These are phyloP conservation scores for Annulohypoxylon nitens DNA, from an alignment of 495 filamentous ascomycete genomes.

Conservation along the genomic window DNA sequence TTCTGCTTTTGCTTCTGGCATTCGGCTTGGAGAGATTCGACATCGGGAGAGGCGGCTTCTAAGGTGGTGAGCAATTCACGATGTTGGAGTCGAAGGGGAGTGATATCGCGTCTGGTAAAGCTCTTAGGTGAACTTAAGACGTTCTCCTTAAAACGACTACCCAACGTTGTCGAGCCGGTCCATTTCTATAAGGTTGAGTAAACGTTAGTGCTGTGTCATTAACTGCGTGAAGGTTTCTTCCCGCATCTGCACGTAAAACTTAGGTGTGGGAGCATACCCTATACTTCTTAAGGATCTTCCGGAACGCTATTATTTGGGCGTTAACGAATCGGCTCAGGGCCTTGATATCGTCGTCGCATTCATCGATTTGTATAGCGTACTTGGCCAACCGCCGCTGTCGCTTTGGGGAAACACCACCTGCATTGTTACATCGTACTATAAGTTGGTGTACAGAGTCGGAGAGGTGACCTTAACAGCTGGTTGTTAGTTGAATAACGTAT, in stretches of 20 bases:
- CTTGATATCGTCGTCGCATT: constrained; percentile 73
- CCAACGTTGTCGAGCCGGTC: constrained; percentile 72
- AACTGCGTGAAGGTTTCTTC: constrained; percentile 27
- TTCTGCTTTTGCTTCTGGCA: constrained; percentile 32
- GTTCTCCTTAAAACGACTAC: constrained; percentile 68
- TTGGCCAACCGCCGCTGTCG: constrained; percentile 61
- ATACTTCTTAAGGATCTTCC: constrained; percentile 83
- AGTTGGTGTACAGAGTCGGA: constrained; percentile 64
- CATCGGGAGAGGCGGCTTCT: constrained; percentile 54
- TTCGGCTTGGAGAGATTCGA: constrained; percentile 32
- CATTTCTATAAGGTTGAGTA: constrained; percentile 64
- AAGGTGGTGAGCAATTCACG: constrained; percentile 68
- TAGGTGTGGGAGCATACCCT: constrained; percentile 51
- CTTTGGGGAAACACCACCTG: constrained; percentile 53
- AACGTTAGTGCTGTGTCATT: constrained; percentile 36
- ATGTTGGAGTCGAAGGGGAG: constrained; percentile 66
- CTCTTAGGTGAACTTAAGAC: constrained; percentile 70
- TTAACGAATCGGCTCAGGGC: constrained; percentile 71
- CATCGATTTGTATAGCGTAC: constrained; percentile 59
- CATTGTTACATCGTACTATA: constrained; percentile 56
- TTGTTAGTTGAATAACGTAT: constrained; percentile 19
- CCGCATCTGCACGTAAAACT: constrained; percentile 23
- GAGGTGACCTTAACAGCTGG: constrained; percentile 59
- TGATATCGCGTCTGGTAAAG: constrained; percentile 71
- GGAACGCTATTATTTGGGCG: constrained; percentile 74